Base-by-base conservation (phyloP, 129 eudicot species). In the Helianthus tuberosus region DNA sequence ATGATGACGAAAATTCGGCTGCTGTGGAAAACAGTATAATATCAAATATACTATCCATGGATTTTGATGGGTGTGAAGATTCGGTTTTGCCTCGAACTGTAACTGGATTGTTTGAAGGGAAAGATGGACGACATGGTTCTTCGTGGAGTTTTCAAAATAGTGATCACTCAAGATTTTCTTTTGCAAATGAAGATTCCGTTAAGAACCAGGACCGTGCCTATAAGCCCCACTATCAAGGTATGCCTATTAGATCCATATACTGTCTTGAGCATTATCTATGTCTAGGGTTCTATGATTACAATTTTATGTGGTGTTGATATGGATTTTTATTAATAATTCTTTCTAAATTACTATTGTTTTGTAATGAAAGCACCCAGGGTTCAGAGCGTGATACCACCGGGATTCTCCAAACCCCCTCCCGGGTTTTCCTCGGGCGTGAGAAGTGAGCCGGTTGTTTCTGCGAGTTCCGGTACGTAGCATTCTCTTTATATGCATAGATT, bases 401-500 rank as follows among this genome's bases (percentile, higher is more conserved):
- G 97, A 35, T 88, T 88, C 77, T 68, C 89, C 8, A 86, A 81
- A 44, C 96, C 89, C n/a, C 95, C 92, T 73, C 90, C 92, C 17
- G 97, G 97, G 5, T 91, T 91, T 79, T 38, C 65, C 35, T 11
- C 87, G 12, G 41, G 67, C 59, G 81, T 81, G 69, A 78, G 84
- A 57, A 69, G 75, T 39, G 79, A 85, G 62, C 84, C 41, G 74
- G 59, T 64, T 77, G 38, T 70, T 78, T 53, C 84, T 52, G 77
- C 86, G 43, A 74, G 77, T 55, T 85, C 94, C 4, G 69, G 97
- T 90, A 74, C 20, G 68, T 41, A 12, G 29, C 20, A 44, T 1
- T 81, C 62, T 67, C 75, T 32, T 16, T 48, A 49, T 58, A 23
- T 38, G 6, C 49, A 36, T 36, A 11, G 49, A 60, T 9, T 50